A percentile compares a stretch with the other conserved stretches of the same genome.
These are phyloP conservation scores for Dryas octopetala DNA, from an alignment of 306 rosid species.

Conservation along the genomic window DNA sequence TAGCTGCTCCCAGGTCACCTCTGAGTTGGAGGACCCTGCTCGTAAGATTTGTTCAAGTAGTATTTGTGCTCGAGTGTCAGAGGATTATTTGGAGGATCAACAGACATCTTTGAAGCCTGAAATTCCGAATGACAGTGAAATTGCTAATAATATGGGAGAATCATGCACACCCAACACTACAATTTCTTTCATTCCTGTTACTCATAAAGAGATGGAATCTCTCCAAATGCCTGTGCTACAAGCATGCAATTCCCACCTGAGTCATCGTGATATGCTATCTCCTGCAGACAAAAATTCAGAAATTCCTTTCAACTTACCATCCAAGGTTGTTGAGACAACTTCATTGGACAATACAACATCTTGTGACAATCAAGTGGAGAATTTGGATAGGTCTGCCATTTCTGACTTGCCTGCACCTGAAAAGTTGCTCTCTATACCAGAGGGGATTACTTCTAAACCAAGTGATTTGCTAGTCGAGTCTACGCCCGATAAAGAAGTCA, in stretches of 20 bases:
- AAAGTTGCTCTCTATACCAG: constrained; percentile 60
- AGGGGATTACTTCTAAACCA: constrained; percentile 42
- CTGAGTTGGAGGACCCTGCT: constrained; percentile 55
- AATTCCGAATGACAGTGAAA: constrained; percentile 35
- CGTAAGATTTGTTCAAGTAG: constrained; percentile 47
- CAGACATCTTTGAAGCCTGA: constrained; percentile 47
- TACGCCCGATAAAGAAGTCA: constrained; percentile 58
- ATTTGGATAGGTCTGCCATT: constrained; percentile 46
- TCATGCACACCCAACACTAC: constrained; percentile 35
- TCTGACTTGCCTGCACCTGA: constrained; percentile 74
- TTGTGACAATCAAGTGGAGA: constrained; percentile 33
- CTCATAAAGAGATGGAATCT: constrained; percentile 37
- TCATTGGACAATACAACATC: constrained; percentile 34
- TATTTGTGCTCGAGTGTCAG: constrained; percentile 31
- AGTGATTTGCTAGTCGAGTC: constrained; percentile 52
- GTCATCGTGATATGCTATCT: constrained; percentile 36
- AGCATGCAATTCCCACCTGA: constrained; percentile 57
- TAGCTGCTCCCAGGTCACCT: constrained; percentile 61
- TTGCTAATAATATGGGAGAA: constrained; percentile 40
- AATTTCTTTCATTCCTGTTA: constrained; percentile 34
- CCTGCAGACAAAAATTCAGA: constrained; percentile 48
- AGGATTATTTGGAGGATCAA: constrained; percentile 48
- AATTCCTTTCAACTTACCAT: constrained; percentile 7
- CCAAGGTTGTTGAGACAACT: constrained; percentile 13
- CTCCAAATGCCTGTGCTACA: constrained; percentile 43